These are phyloP conservation scores for Yueomyces sp. DNA, from an alignment of 805 yeast genomes.

Conservation along the genomic window DNA sequence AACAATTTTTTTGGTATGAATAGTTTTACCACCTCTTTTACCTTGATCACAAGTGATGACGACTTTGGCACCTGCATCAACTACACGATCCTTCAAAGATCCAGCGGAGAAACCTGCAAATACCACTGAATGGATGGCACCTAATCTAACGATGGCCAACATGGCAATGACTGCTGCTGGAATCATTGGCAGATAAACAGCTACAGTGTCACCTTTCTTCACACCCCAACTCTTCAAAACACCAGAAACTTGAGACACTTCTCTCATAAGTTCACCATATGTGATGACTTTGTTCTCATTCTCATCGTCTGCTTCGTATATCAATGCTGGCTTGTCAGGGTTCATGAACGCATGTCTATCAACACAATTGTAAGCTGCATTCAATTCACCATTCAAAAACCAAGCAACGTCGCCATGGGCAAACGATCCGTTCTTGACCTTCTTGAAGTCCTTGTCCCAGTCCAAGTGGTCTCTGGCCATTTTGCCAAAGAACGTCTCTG, in stretches of 20 bases:
- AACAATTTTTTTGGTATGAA: slow-evolving; percentile 68
- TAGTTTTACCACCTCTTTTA: slow-evolving; percentile 69
- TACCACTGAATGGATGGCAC: slow-evolving; percentile 76
- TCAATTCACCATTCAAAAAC: slow-evolving; percentile 83
- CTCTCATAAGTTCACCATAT: slow-evolving; percentile 55
- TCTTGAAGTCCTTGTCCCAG: slow-evolving; percentile 63
- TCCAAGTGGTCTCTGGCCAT: slow-evolving; percentile 57
- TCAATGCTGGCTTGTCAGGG: slow-evolving; percentile 62
- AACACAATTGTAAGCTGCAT: slow-evolving; percentile 70
- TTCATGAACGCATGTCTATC: slow-evolving; percentile 64
- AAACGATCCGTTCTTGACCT: slow-evolving; percentile 42
- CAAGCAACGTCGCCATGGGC: slow-evolving; percentile 76
- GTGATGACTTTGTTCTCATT: slow-evolving; percentile 46
- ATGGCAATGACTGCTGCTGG: slow-evolving; percentile 66
- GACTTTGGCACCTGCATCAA: slow-evolving; percentile 57
- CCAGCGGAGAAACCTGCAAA: slow-evolving; percentile 77
- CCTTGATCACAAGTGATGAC: slow-evolving; percentile 76
- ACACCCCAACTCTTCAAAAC: slow-evolving; percentile 51
- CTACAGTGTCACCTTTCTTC: slow-evolving; percentile 73
- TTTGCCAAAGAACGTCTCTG: slow-evolving; percentile 71
- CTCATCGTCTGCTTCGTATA: slow-evolving; percentile 67
- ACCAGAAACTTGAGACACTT: slow-evolving; percentile 61
- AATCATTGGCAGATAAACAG: slow-evolving; percentile 78
- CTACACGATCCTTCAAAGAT: slow-evolving; percentile 57
- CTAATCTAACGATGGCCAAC: slow-evolving; percentile 67